phyloP scores from a whole-genome alignment of 805 yeast species.

The Spencermartinsiella europaea region DNA sequence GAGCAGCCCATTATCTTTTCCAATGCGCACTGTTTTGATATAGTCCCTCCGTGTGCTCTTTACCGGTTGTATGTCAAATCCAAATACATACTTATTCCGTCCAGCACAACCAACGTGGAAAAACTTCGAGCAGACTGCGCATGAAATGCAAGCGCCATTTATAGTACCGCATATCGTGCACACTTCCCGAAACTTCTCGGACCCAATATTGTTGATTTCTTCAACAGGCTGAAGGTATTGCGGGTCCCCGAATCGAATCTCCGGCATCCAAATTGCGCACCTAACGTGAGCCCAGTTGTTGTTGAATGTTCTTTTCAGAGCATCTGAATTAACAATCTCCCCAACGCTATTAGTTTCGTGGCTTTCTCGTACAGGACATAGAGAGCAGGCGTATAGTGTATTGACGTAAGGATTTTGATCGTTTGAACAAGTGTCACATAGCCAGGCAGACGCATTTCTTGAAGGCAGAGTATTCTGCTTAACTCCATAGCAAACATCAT shows the following conservation, averaged over 20 bases:
- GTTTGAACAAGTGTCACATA: conserved; percentile 75
- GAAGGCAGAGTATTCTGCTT: conserved; percentile 14
- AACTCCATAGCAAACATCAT: conserved; percentile 64
- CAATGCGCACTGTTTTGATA: conserved; percentile 17
- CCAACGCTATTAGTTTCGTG: conserved; percentile 43
- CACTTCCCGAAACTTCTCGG: conserved; percentile 31
- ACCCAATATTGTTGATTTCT: conserved; percentile 33
- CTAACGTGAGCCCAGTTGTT: conserved; percentile 75
- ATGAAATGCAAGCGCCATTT: conserved; percentile 46
- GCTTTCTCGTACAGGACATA: conserved; percentile 58
- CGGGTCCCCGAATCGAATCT: conserved; percentile 41
- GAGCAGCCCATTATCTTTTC: conserved; percentile 21
- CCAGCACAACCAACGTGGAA: conserved; percentile 59
- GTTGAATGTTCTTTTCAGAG: conserved; percentile 58
- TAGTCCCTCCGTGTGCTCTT: conserved; percentile 23
- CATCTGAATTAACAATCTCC: conserved; percentile 48
- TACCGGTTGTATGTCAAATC: conserved; percentile 42
- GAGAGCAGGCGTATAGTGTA: conserved; percentile 54
- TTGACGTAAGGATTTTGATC: conserved; percentile 55
- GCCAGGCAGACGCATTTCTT: conserved; percentile 49
- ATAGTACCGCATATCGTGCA: conserved; percentile 43
- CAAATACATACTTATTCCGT: conserved; percentile 41
- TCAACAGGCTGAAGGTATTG: conserved; percentile 43
- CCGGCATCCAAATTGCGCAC: conserved; percentile 57
- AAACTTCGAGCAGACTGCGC: conserved; percentile 41